Conservation (phyloP, 2,329 filamentous ascomycete species). For the Sordariomycetes sp. region DNA sequence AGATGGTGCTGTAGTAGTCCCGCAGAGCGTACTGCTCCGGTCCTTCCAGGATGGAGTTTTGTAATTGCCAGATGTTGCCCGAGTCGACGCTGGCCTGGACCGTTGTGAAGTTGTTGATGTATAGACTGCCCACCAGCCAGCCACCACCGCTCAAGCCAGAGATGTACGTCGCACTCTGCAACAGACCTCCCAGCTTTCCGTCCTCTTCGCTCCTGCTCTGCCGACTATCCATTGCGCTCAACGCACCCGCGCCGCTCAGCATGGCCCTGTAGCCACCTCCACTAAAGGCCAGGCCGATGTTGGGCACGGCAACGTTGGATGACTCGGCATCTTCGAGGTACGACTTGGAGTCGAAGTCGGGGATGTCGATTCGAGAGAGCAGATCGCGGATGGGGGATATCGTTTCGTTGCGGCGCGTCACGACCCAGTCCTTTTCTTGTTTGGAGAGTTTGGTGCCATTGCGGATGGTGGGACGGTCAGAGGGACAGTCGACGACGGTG, state of each 20-base stretch:
- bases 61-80: conserved; percentile 28
- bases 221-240: conserved; percentile 71
- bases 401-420: conserved; percentile 62
- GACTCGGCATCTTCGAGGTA: conserved; percentile 48
- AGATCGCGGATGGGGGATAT: conserved; percentile 67
- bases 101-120: conserved; percentile 74
- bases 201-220: conserved; percentile 35
- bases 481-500: conserved; percentile 57
- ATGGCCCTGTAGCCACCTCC: conserved; percentile 84
- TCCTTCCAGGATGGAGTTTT: conserved; percentile 30
- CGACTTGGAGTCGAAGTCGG: conserved; percentile 63
- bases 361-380: conserved; percentile 61
- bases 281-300: conserved; percentile 67
- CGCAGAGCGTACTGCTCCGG: conserved; percentile 25
- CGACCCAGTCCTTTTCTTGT: conserved; percentile 67
- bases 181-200: conserved; percentile 69
- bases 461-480: conserved; percentile 59
- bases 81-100: conserved; percentile 28
- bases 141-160: conserved; percentile 73
- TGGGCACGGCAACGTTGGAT: conserved; percentile 29
- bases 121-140: conserved; percentile 79
- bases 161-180: conserved; percentile 75
- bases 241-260: conserved; percentile 70
- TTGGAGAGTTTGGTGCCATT: conserved; percentile 50
- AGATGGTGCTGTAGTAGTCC: conserved; percentile 27